A percentile compares a stretch with the other conserved stretches of the same genome.
Conservation (phyloP, 1,139 yeast genomes). For the Suhomyces wounanorum region DNA sequence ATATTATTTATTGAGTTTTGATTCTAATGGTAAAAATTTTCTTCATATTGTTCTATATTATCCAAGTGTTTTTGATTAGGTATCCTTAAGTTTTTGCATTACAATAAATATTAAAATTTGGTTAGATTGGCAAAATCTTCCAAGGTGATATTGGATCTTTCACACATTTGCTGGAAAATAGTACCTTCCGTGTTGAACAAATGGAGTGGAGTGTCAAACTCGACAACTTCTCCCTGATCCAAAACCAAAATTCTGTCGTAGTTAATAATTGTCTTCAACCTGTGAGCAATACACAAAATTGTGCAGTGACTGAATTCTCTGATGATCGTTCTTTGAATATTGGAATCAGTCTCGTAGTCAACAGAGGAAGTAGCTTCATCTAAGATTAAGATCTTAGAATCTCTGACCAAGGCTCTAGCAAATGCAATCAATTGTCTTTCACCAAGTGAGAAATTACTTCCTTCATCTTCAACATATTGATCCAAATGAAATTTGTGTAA, state of each 20-base stretch:
- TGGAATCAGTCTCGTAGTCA: conserved; percentile 74
- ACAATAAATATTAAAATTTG: background rate
- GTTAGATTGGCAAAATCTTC: conserved; percentile 15
- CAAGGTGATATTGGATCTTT: conserved; percentile 31
- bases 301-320: conserved; percentile 67
- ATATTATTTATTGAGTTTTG: too few relatives aligned
- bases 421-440: conserved; percentile 75
- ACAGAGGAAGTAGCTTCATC: conserved; percentile 88
- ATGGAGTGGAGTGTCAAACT: conserved; percentile 56
- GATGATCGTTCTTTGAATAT: conserved; percentile 65
- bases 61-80: background rate
- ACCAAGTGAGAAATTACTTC: conserved; percentile 73
- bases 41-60: background rate
- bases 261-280: conserved; percentile 64
- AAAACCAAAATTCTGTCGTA: conserved; percentile 68
- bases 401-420: conserved; percentile 76
- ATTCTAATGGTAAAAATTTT: background rate
- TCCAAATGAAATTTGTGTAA: conserved; percentile 66
- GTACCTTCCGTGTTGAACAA: conserved; percentile 48
- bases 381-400: conserved; percentile 63
- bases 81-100: background rate
- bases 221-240: conserved; percentile 62
- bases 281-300: conserved; percentile 77
- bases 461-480: conserved; percentile 69
- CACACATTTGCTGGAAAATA: conserved; percentile 42